phyloP scores from a whole-genome alignment of 2,329 filamentous ascomycete genomes.

The Thermomyces lanuginosus region DNA sequence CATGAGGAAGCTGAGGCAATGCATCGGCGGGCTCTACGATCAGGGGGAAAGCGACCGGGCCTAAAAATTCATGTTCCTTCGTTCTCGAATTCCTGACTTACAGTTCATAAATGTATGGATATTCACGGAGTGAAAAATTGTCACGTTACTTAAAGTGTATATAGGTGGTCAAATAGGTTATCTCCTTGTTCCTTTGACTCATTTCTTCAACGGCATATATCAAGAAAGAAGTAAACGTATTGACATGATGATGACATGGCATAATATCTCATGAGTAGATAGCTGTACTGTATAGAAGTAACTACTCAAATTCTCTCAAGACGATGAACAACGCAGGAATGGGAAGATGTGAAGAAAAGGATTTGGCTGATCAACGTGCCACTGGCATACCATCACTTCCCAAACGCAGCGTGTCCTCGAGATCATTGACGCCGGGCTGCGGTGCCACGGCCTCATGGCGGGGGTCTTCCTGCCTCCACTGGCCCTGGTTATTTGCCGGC shows the following conservation, averaged over 20 bases:
- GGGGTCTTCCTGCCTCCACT: slow-evolving; percentile 43
- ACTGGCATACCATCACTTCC: slow-evolving; percentile 35
- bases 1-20: not conserved
- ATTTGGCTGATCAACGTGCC: not conserved
- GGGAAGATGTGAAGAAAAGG: not conserved
- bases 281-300: slow-evolving; percentile 1
- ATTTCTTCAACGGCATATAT: not conserved
- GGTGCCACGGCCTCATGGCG: slow-evolving; percentile 42
- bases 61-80: too few relatives aligned
- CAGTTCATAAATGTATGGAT: too few relatives aligned
- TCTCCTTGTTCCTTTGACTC: too few relatives aligned
- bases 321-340: not conserved
- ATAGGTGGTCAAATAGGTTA: too few relatives aligned
- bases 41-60: too few relatives aligned
- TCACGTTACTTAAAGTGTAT: too few relatives aligned
- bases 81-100: too few relatives aligned
- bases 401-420: slow-evolving; percentile 37
- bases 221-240: too few relatives aligned
- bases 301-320: slow-evolving; percentile 1
- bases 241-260: too few relatives aligned
- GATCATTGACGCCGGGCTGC: slow-evolving; percentile 28
- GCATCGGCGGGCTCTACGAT: slow-evolving; percentile 1
- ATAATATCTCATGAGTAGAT: too few relatives aligned
- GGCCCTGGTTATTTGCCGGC: slow-evolving; percentile 41
- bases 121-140: too few relatives aligned